phyloP scores from a whole-genome alignment of 345 rosid species.

The Orychophragmus violaceus region DNA sequence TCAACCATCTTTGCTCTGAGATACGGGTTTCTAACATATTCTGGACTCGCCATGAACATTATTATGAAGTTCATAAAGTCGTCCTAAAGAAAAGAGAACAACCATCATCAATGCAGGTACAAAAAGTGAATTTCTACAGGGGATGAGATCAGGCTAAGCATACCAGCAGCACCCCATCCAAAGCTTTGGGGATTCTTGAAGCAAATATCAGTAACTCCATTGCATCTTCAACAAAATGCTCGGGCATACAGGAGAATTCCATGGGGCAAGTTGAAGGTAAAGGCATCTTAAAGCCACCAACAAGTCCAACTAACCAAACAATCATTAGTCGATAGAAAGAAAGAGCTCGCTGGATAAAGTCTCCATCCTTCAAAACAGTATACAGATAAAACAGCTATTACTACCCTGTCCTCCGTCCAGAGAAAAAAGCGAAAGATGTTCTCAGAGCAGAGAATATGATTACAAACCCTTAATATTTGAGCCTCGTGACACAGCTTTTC shows the following conservation, averaged over 20 bases:
- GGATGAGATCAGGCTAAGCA: conserved; percentile 3
- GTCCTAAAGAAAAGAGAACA: conserved; percentile 49
- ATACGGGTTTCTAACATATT: conserved; percentile 83
- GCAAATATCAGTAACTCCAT: conserved; percentile 94
- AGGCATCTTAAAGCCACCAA: conserved; percentile 97
- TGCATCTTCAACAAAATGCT: conserved; percentile 98
- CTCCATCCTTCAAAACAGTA: conserved; percentile 51
- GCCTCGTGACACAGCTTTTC: conserved; percentile 95
- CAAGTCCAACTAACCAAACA: conserved; percentile 82
- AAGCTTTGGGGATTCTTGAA: conserved; percentile 81
- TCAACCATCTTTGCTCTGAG: conserved; percentile 99
- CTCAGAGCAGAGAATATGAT: conserved; percentile 14
- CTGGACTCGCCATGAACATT: conserved; percentile 96
- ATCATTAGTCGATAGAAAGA: conserved; percentile 85
- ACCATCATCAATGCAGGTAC: background rate
- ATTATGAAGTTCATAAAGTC: conserved; percentile 98
- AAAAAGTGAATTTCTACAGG: background rate
- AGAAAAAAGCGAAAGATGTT: background rate
- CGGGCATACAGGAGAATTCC: conserved; percentile 96
- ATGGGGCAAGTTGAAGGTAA: conserved; percentile 71
- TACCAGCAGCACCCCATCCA: conserved; percentile 87
- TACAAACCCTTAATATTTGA: conserved; percentile 81
- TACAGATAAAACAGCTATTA: conserved; percentile 4
- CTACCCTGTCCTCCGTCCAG: background rate
- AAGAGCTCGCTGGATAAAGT: conserved; percentile 71